Evolutionary conservation across 2,329 filamentous ascomycete genomes (phyloP).

Genomic region (Penicillium olsonii): DNA sequence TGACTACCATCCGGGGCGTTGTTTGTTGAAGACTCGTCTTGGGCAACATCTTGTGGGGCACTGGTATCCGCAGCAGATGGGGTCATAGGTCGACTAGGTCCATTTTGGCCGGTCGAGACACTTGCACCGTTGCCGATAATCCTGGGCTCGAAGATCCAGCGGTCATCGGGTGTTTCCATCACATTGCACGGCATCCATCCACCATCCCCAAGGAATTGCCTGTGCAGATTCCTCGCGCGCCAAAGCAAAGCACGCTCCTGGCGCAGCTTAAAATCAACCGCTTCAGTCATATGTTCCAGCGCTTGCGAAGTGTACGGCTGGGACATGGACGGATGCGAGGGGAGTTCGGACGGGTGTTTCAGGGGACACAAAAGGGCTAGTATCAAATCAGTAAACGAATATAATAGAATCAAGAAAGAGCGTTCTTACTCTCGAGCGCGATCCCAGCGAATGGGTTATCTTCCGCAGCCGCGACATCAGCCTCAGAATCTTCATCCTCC

Average conservation of each 20-base stretch:
- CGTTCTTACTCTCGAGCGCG: slow-evolving; percentile 55
- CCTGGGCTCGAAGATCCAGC: slow-evolving; percentile 47
- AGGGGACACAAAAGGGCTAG: slow-evolving; percentile 62
- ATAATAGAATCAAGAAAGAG: background rate
- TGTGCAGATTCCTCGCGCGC: slow-evolving; percentile 59
- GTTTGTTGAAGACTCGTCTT: slow-evolving; percentile 9
- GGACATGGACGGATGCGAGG: slow-evolving; percentile 60
- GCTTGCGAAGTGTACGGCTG: slow-evolving; percentile 61
- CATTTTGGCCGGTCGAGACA: slow-evolving; percentile 17
- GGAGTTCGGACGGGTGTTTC: slow-evolving; percentile 62
- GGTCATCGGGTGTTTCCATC: slow-evolving; percentile 54
- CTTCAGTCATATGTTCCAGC: slow-evolving; percentile 58
- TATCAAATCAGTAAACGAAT: slow-evolving; percentile 14
- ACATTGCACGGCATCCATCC: slow-evolving; percentile 59
- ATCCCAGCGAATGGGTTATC: slow-evolving; percentile 64
- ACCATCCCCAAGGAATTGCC: slow-evolving; percentile 61
- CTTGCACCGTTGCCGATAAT: slow-evolving; percentile 18
- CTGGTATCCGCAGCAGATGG: slow-evolving; percentile 13
- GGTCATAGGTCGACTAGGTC: slow-evolving; percentile 15
- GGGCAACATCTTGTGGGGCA: slow-evolving; percentile 12
- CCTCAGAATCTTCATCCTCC: slow-evolving; percentile 59
- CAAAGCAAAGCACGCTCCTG: slow-evolving; percentile 59
- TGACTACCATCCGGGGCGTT: slow-evolving; percentile 3
- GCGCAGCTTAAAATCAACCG: slow-evolving; percentile 59
- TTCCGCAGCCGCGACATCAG: slow-evolving; percentile 59